Percentiles rank a stretch among this genome's conserved stretches.
Evolutionary conservation across 202 grass and related monocot species (phyloP).

Genomic region (Thinopyrum obtusiflorum): DNA sequence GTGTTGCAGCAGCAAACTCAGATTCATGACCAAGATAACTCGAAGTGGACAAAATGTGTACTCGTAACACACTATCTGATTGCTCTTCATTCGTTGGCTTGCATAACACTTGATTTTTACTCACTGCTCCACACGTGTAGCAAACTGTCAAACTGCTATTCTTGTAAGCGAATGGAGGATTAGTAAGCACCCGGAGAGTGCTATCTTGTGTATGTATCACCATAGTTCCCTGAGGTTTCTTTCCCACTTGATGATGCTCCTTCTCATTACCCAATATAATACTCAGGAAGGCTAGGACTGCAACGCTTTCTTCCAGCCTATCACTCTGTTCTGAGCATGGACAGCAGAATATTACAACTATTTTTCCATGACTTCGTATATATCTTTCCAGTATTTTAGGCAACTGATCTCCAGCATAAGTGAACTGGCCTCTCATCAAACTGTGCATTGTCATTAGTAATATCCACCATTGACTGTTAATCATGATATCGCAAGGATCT

Average conservation of each 20-base stretch:
- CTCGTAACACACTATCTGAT: background rate
- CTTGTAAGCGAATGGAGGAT: background rate
- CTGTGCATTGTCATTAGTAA: background rate
- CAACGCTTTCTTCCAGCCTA: background rate
- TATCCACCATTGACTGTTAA: background rate
- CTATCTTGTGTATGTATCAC: background rate
- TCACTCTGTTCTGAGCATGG: background rate
- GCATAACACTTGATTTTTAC: background rate
- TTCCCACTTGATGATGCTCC: background rate
- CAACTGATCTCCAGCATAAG: background rate
- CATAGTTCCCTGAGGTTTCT: background rate
- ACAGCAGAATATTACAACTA: background rate
- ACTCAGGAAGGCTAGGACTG: background rate
- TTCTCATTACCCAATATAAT: background rate
- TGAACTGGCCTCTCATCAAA: background rate
- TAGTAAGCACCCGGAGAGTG: background rate
- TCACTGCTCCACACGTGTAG: background rate
- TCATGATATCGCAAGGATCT: background rate
- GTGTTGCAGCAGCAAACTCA: no score
- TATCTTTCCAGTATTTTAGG: background rate
- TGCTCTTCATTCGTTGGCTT: background rate
- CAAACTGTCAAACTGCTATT: background rate
- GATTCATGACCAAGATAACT: background rate
- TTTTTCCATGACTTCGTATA: background rate
- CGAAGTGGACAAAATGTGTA: background rate